Evolutionary conservation across 305 asterid species (phyloP).

Genomic region (Fraxinus sp.): DNA sequence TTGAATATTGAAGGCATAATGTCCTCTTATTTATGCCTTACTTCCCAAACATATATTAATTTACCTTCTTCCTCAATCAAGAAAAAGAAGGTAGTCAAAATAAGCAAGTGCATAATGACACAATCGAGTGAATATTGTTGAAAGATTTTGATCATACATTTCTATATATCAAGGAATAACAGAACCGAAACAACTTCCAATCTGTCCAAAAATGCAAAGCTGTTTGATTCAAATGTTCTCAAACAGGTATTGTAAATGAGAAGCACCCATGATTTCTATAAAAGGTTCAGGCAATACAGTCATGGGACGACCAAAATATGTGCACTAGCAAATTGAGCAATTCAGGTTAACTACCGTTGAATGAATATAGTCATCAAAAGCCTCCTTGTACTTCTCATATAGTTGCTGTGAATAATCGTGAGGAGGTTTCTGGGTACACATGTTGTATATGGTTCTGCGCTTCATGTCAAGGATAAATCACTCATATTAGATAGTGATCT

Average conservation of each 20-base stretch:
- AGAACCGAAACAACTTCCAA: background rate
- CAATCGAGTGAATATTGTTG: background rate
- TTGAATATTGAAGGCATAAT: background rate
- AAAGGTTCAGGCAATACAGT: background rate
- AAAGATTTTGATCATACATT: background rate
- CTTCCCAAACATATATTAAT: background rate
- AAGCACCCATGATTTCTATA: background rate
- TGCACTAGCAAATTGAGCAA: background rate
- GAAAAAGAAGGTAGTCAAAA: background rate
- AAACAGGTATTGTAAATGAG: background rate
- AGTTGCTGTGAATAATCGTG: constrained; percentile 49
- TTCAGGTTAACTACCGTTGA: constrained; percentile 40
- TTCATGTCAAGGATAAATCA: constrained; percentile 28
- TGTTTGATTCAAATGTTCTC: background rate
- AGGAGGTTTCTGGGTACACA: constrained; percentile 56
- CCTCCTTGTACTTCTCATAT: constrained; percentile 50
- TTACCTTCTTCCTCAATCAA: background rate
- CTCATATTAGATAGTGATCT: background rate
- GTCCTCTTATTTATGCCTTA: background rate
- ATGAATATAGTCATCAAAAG: constrained; percentile 44
- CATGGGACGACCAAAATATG: background rate
- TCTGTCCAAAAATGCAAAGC: background rate
- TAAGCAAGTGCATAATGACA: background rate
- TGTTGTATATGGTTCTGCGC: constrained; percentile 45
- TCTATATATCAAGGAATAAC: background rate